Percentiles rank a stretch among this genome's conserved stretches.
phyloP scores from a whole-genome alignment of 768 basidiomycete genomes.

The Psilocybe tampanensis region DNA sequence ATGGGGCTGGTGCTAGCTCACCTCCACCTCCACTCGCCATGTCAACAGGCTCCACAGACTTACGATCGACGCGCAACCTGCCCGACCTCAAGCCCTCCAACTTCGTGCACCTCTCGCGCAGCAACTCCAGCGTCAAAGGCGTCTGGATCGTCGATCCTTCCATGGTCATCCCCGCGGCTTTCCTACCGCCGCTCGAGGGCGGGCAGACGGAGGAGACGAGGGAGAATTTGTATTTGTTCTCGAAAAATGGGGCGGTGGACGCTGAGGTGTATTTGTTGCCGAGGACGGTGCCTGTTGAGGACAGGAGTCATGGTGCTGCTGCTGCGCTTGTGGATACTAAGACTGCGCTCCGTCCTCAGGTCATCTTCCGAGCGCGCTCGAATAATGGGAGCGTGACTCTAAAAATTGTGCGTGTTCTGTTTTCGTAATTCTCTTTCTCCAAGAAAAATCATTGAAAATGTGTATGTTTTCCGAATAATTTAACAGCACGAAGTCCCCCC shows the following conservation, averaged over 20 bases:
- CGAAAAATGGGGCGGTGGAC: conserved; percentile 35
- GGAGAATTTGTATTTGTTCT: conserved; percentile 37
- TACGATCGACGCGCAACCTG: not conserved
- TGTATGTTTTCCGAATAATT: too few relatives aligned
- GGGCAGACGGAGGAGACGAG: conserved; percentile 40
- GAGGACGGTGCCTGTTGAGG: too few relatives aligned
- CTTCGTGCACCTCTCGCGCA: conserved; percentile 27
- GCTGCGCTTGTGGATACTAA: too few relatives aligned
- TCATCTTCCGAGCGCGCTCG: conserved; percentile 21
- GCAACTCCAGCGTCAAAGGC: conserved; percentile 31
- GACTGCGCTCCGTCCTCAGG: not conserved
- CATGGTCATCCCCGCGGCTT: conserved; percentile 36
- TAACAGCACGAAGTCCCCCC: conserved; percentile 21
- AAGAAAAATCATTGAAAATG: too few relatives aligned
- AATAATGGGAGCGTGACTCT: conserved; percentile 29
- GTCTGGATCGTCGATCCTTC: conserved; percentile 46
- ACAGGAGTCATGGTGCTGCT: too few relatives aligned
- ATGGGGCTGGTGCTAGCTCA: too few relatives aligned
- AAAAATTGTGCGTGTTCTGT: conserved; percentile 8
- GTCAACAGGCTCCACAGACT: not conserved
- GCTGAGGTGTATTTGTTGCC: conserved; percentile 41
- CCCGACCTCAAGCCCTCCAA: conserved; percentile 32
- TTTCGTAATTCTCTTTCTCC: not conserved
- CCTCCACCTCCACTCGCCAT: not conserved
- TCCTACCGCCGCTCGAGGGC: conserved; percentile 38